Evolutionary conservation across 2,329 filamentous ascomycete genomes (phyloP).

Genomic region (Neonectria punicea): DNA sequence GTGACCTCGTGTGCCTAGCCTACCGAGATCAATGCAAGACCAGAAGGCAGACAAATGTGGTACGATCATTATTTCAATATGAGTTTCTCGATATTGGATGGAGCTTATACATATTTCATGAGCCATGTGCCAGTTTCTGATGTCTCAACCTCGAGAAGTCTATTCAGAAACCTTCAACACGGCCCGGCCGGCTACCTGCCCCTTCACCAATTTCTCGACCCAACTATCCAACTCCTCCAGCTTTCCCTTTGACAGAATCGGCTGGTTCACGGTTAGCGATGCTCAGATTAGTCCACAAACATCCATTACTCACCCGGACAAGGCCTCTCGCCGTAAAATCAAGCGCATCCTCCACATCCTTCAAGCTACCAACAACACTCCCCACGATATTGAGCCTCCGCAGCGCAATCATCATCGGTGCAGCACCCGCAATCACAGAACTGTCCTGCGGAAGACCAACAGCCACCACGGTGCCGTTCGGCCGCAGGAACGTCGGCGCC

Average conservation of each 20-base stretch:
- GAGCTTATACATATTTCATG: background rate
- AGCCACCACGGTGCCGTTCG: slow-evolving; percentile 81
- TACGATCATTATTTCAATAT: background rate
- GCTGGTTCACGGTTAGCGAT: slow-evolving; percentile 26
- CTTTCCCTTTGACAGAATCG: slow-evolving; percentile 39
- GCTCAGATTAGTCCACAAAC: background rate
- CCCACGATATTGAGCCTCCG: slow-evolving; percentile 38
- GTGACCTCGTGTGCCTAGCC: no score
- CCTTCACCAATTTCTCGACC: slow-evolving; percentile 35
- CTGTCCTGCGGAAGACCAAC: slow-evolving; percentile 75
- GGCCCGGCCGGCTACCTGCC: slow-evolving; percentile 38
- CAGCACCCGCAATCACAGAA: slow-evolving; percentile 35
- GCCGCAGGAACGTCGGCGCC: slow-evolving; percentile 83
- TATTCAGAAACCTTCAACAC: slow-evolving; percentile 34
- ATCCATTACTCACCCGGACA: slow-evolving; percentile 29
- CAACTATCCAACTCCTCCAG: slow-evolving; percentile 39
- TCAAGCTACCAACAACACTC: slow-evolving; percentile 36
- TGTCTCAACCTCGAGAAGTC: background rate
- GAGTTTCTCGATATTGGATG: background rate
- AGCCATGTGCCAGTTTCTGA: background rate
- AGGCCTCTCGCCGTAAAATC: slow-evolving; percentile 40
- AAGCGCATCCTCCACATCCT: slow-evolving; percentile 41
- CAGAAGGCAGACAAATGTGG: background rate
- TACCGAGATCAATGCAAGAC: background rate
- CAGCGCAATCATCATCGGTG: slow-evolving; percentile 30